These are phyloP conservation scores for Apium graveolens DNA, from an alignment of 129 eudicot genomes.

Conservation along the genomic window DNA sequence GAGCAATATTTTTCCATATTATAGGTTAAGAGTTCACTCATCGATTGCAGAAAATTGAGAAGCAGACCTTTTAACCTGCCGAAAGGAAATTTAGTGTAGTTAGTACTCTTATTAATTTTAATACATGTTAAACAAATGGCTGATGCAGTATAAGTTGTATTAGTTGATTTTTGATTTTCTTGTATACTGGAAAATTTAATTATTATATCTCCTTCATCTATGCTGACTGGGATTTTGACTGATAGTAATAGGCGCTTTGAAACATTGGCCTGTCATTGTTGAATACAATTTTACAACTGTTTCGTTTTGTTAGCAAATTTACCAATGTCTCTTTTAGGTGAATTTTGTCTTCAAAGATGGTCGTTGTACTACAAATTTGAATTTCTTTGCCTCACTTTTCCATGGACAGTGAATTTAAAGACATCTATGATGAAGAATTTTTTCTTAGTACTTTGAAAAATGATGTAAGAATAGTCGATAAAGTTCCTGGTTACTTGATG, in stretches of 20 bases:
- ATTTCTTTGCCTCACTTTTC: slow-evolving; percentile 11
- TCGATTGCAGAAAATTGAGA: background rate
- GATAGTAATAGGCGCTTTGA: background rate
- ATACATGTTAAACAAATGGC: background rate
- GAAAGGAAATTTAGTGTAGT: background rate
- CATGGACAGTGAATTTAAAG: slow-evolving; percentile 72
- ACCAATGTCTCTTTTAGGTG: background rate
- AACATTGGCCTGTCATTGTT: background rate
- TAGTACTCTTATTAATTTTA: background rate
- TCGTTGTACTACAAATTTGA: background rate
- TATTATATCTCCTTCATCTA: background rate
- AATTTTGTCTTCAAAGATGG: background rate
- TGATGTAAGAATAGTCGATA: slow-evolving; percentile 68
- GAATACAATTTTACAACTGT: background rate
- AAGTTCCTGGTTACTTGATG: slow-evolving; percentile 74
- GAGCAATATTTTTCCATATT: no score
- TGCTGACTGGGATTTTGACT: background rate
- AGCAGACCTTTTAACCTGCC: background rate
- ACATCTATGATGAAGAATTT: slow-evolving; percentile 75
- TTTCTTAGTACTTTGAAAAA: slow-evolving; percentile 55
- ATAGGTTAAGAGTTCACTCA: background rate
- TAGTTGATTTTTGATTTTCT: background rate
- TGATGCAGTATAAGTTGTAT: background rate
- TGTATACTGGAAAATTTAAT: background rate
- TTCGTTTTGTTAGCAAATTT: background rate